phyloP scores from a whole-genome alignment of 2,329 filamentous ascomycete species.

The Mycosphaerella arachidis region DNA sequence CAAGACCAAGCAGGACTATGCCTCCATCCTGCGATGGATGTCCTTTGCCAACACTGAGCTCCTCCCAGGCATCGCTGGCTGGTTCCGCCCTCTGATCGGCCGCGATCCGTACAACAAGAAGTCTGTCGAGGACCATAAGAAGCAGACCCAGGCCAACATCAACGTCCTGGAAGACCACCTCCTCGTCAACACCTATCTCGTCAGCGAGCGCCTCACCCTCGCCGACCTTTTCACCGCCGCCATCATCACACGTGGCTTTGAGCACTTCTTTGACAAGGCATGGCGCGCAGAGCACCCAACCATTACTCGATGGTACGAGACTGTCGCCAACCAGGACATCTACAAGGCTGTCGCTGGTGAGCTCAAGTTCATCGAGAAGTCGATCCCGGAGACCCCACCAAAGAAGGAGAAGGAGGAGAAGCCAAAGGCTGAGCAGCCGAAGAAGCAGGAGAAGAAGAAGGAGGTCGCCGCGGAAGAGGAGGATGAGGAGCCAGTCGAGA shows the following conservation, averaged over 20 bases:
- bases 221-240: constrained; percentile 83
- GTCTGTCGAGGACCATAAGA: constrained; percentile 74
- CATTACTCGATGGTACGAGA: constrained; percentile 89
- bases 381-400: constrained; percentile 67
- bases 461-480: constrained; percentile 50
- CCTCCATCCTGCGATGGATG: constrained; percentile 97
- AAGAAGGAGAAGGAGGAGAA: constrained; percentile 56
- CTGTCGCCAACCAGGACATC: constrained; percentile 86
- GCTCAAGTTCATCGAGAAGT: constrained; percentile 75
- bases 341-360: constrained; percentile 75
- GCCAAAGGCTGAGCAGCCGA: constrained; percentile 62
- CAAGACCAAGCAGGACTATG: constrained; percentile 99
- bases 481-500: constrained; percentile 55
- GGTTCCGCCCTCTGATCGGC: constrained; percentile 84
- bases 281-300: constrained; percentile 82
- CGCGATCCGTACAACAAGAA: constrained; percentile 95
- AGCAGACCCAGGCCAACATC: constrained; percentile 64
- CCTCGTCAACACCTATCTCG: constrained; percentile 88
- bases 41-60: constrained; percentile 92
- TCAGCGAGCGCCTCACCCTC: constrained; percentile 94
- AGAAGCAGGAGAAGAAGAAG: constrained; percentile 47
- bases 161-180: constrained; percentile 81
- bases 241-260: constrained; percentile 81
- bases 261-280: constrained; percentile 88
- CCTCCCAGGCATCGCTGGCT: constrained; percentile 66